Conservation (phyloP, 2,329 filamentous ascomycete species). For the Ceratocystis diversiconidia region DNA sequence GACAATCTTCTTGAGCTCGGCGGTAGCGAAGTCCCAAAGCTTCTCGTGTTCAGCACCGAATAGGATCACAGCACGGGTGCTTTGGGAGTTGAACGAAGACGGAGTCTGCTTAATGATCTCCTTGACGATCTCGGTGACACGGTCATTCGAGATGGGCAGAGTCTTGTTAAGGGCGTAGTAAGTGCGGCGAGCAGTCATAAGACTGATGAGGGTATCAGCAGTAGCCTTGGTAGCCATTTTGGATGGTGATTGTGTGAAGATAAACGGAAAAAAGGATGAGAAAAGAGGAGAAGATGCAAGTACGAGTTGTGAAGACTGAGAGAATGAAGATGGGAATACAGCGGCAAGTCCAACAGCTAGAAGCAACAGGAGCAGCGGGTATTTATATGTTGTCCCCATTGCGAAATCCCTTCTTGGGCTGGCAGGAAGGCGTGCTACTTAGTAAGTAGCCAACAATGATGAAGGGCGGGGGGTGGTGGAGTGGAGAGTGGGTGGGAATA, state of each 20-base stretch:
- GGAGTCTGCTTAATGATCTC: conserved; percentile 55
- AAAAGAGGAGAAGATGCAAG: conserved; percentile 8
- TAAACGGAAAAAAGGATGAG: background rate
- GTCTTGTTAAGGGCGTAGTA: conserved; percentile 54
- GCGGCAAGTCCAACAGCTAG: conserved; percentile 7
- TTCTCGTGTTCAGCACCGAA: conserved; percentile 72
- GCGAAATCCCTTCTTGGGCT: background rate
- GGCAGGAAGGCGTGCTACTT: conserved; percentile 1
- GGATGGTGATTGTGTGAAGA: conserved; percentile 19
- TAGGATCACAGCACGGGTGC: conserved; percentile 63
- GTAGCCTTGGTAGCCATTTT: conserved; percentile 30
- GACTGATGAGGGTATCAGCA: conserved; percentile 39
- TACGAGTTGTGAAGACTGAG: conserved; percentile 1
- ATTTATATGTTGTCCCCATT: conserved; percentile 16
- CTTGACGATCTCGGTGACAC: conserved; percentile 51
- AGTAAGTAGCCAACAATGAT: background rate
- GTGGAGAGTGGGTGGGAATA: background rate
- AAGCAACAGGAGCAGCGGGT: conserved; percentile 12
- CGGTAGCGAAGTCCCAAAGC: conserved; percentile 64
- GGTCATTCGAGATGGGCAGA: conserved; percentile 39
- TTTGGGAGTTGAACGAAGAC: conserved; percentile 79
- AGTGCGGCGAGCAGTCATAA: conserved; percentile 53
- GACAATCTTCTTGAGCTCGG: conserved; percentile 53
- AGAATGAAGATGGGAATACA: conserved; percentile 7
- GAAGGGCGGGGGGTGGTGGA: background rate